A percentile compares a stretch with the other conserved stretches of the same genome.
These are phyloP conservation scores for Spiraea crenata DNA, from an alignment of 331 rosid species.

Conservation along the genomic window DNA sequence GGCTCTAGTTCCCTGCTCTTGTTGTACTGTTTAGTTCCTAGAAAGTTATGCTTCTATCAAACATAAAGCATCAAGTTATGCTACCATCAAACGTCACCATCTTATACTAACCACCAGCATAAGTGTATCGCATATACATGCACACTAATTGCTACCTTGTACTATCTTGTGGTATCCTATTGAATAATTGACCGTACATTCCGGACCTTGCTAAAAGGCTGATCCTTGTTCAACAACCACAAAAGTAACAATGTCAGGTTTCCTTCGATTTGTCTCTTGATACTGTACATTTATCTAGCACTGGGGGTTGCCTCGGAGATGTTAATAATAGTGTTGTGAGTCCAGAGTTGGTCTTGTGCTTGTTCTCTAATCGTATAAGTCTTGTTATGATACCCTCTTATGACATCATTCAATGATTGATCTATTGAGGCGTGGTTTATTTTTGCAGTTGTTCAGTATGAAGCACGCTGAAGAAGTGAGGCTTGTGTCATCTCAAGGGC, in stretches of 20 bases:
- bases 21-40: too few species aligned
- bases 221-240: too few species aligned
- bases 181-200: too few species aligned
- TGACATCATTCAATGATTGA: neutral
- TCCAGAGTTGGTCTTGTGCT: neutral
- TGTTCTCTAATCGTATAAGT: neutral
- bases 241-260: too few species aligned
- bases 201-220: too few species aligned
- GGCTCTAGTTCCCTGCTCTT: too few species aligned
- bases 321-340: neutral
- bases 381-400: neutral
- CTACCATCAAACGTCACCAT: neutral
- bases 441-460: constrained; percentile 49
- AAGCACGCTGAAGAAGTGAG: constrained; percentile 39
- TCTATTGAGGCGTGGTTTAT: neutral
- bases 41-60: too few species aligned
- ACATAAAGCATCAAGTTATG: too few species aligned
- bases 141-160: neutral
- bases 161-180: too few species aligned
- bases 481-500: too few species aligned
- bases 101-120: neutral
- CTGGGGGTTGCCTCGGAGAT: neutral
- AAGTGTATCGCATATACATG: neutral
- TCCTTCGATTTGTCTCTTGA: too few species aligned
- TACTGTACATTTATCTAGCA: too few species aligned